These are phyloP conservation scores for Fusarium torreyae DNA, from an alignment of 2,329 filamentous ascomycete species.

Conservation along the genomic window DNA sequence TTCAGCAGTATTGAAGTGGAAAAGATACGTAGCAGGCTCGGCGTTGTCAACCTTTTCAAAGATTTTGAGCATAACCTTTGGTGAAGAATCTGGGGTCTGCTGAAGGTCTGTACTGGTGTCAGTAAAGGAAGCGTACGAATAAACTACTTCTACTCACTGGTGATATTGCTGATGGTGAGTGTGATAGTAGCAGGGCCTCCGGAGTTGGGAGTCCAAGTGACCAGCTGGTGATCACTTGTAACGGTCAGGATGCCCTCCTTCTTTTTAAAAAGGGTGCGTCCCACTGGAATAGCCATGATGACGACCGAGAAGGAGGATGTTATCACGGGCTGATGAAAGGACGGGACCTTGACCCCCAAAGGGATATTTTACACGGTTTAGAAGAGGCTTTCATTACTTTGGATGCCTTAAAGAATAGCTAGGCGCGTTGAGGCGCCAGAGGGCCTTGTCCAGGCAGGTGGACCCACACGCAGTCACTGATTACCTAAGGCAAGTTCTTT, in stretches of 20 bases:
- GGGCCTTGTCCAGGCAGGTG: conserved; percentile 9
- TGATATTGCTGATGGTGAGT: conserved; percentile 82
- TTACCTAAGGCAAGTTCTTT: conserved; percentile 21
- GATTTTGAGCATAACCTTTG: conserved; percentile 95
- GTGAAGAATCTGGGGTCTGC: conserved; percentile 88
- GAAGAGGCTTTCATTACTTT: background rate
- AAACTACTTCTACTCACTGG: conserved; percentile 71
- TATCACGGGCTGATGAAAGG: conserved; percentile 2
- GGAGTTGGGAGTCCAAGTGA: conserved; percentile 85
- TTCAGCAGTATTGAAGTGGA: conserved; percentile 87
- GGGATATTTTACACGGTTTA: conserved; percentile 2
- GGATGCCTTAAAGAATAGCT: background rate
- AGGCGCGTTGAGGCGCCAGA: conserved; percentile 1
- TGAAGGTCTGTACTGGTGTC: conserved; percentile 78
- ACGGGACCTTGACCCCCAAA: background rate
- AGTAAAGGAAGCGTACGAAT: conserved; percentile 2
- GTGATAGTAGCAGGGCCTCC: conserved; percentile 76
- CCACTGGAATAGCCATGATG: conserved; percentile 72
- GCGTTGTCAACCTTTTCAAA: conserved; percentile 77
- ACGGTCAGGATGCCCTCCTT: conserved; percentile 89
- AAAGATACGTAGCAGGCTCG: conserved; percentile 81
- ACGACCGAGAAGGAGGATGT: background rate
- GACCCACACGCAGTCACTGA: conserved; percentile 28
- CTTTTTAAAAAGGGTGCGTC: conserved; percentile 90
- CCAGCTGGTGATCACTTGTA: conserved; percentile 77